phyloP scores from a whole-genome alignment of 208 protist species.

The Strigomonas oncopelti region DNA sequence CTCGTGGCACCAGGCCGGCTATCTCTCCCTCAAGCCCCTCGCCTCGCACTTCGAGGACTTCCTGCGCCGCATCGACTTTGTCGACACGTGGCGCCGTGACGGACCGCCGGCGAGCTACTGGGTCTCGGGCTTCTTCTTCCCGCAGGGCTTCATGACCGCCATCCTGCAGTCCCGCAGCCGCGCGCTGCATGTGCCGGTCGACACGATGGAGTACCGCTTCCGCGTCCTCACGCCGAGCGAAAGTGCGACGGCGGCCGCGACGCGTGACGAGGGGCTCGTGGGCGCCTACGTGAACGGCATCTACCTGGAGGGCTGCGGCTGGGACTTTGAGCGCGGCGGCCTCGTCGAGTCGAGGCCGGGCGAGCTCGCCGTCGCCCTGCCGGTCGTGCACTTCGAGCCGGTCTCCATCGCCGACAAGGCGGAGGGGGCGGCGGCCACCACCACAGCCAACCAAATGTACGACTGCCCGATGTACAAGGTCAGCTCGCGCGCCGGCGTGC shows the following conservation, averaged over 20 bases:
- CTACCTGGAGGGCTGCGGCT: slow-evolving; percentile 87
- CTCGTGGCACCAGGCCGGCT: slow-evolving; percentile 80
- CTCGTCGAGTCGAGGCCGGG: slow-evolving; percentile 79
- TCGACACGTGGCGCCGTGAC: slow-evolving; percentile 84
- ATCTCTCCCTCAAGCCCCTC: slow-evolving; percentile 94
- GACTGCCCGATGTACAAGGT: slow-evolving; percentile 92
- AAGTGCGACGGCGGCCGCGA: slow-evolving; percentile 19
- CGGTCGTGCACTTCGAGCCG: slow-evolving; percentile 86
- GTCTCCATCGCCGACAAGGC: slow-evolving; percentile 43
- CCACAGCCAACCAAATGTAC: slow-evolving; percentile 46
- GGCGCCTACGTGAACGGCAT: slow-evolving; percentile 91
- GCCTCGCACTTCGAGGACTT: slow-evolving; percentile 92
- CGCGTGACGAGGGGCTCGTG: slow-evolving; percentile 23
- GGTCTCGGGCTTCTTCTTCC: slow-evolving; percentile 98
- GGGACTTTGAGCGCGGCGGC: slow-evolving; percentile 35
- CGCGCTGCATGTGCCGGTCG: slow-evolving; percentile 81
- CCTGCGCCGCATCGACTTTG: slow-evolving; percentile 84
- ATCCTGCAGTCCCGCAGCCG: slow-evolving; percentile 87
- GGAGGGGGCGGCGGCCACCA: not conserved
- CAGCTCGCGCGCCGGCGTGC: slow-evolving; percentile 76
- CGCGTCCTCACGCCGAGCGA: slow-evolving; percentile 31
- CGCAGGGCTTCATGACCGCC: slow-evolving; percentile 91
- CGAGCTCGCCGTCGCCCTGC: slow-evolving; percentile 79
- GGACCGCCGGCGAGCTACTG: slow-evolving; percentile 90
- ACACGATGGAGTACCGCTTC: slow-evolving; percentile 78